A percentile compares a stretch with the other conserved stretches of the same genome.
Conservation (phyloP, 257 asterid genomes). For the Voacanga thouarsii region DNA sequence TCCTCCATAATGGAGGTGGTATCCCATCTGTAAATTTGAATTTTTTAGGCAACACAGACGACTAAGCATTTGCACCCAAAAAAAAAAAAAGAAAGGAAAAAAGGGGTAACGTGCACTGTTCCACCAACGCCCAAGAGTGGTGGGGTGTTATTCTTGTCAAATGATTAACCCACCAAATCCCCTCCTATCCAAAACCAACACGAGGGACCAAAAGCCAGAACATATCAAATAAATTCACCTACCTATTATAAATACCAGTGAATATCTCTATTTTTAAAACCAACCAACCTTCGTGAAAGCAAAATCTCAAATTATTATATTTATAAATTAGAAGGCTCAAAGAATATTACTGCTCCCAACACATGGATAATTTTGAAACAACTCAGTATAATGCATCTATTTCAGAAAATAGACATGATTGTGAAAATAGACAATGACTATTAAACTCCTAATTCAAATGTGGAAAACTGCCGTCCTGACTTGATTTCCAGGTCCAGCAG, state of each 20-base stretch:
- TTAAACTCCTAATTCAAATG: neutral
- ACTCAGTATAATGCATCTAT: neutral
- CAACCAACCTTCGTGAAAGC: neutral
- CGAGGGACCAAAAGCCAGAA: neutral
- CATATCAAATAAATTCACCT: neutral
- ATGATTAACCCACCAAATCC: neutral
- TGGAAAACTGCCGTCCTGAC: too few species aligned
- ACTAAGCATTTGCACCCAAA: too few species aligned
- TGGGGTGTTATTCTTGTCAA: too few species aligned
- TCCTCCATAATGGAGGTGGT: too few species aligned
- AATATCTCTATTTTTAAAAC: neutral
- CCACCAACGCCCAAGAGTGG: neutral
- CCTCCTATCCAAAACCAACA: neutral
- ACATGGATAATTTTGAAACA: neutral
- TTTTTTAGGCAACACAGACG: too few species aligned
- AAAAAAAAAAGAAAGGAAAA: too few species aligned
- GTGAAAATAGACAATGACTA: neutral
- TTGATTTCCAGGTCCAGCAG: too few species aligned
- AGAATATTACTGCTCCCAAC: neutral
- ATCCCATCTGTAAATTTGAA: too few species aligned
- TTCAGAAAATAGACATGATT: neutral
- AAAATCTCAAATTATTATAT: neutral
- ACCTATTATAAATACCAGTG: too few species aligned
- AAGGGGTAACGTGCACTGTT: neutral
- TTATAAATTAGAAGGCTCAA: neutral